Evolutionary conservation across 1,284 basidiomycete species (phyloP), one percentile per base, ranked within the genome.

Genomic region (Meira miltonrushii): DNA sequence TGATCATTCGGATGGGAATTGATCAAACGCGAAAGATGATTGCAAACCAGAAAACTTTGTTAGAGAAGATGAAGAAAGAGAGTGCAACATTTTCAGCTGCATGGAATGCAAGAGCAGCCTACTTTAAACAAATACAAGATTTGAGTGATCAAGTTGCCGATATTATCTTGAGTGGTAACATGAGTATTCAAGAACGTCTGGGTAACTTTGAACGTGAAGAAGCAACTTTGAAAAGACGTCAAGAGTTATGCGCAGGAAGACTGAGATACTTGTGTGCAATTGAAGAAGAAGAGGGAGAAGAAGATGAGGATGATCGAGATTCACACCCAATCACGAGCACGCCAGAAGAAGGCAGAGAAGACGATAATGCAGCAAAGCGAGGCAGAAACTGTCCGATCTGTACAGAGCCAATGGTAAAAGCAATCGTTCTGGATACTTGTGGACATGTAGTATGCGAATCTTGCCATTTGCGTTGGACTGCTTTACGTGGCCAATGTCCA

Each of bases 381-480:
- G 48, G 48, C 15, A 13, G 25, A 25, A 53, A 13, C 6, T 53
- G 50, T 33, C 8, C 64, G 47, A 70, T 77, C 38, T 77, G 74
- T 59, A 74, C 71, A 4, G 74, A 75, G 17, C 41, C 54, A 2
- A 71, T 77, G 37, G 54, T 64, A 21, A 69, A 61, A n/a, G 72
- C 72, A 28, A 61, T 74, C 13, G 62, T 76, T 15, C 66, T 69
- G 33, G 64, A 68, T 57, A 65, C 63, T 33, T 76, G 74, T 40
- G 72, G 73, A 8, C 74, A 76, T 41, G 55, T 69, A 7, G 65
- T 65, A 58, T 76, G 74, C 57, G 64, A 73, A 59, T 43, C 49
- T n/a, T 76, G 74, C 58, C 74, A 72, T 62, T 63, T 70, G n/a
- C 66, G 64, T 28, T 76, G 74, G 74, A 64, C 64, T 52, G 51